These are phyloP conservation scores for Dalbergia oliveri DNA, from an alignment of 306 rosid species.

Conservation along the genomic window DNA sequence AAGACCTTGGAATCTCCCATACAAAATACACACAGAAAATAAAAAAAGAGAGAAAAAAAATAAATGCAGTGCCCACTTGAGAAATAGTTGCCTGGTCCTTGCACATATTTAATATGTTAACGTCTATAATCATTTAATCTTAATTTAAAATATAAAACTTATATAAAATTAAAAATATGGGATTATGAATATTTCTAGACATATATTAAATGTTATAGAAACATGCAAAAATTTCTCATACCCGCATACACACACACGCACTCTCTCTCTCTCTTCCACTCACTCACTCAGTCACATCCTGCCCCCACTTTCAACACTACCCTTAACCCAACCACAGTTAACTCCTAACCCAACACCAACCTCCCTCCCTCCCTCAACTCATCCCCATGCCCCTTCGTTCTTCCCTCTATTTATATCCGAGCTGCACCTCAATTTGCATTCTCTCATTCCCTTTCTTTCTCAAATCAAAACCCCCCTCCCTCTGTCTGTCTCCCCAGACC, in stretches of 20 bases:
- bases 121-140: too few relatives aligned
- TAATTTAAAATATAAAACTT: too few relatives aligned
- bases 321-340: slow-evolving; percentile 61
- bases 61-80: too few relatives aligned
- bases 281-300: slow-evolving; percentile 2
- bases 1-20: slow-evolving; percentile 83
- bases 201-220: too few relatives aligned
- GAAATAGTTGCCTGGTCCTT: too few relatives aligned
- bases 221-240: background rate
- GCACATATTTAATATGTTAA: too few relatives aligned
- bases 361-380: background rate
- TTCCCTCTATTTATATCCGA: slow-evolving; percentile 55
- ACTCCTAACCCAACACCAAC: slow-evolving; percentile 19
- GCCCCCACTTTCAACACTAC: slow-evolving; percentile 43
- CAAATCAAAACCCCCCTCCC: background rate
- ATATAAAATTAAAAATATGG: too few relatives aligned
- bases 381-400: background rate
- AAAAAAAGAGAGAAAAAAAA: too few relatives aligned
- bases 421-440: slow-evolving; percentile 15
- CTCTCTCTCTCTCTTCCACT: background rate
- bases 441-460: slow-evolving; percentile 6
- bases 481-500: background rate
- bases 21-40: background rate
- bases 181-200: too few relatives aligned
- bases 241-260: slow-evolving; percentile 20